Percentiles rank a stretch among this genome's conserved stretches.
Evolutionary conservation across 1,139 yeast genomes (phyloP).

Genomic region (Meyerozyma smithsonii): DNA sequence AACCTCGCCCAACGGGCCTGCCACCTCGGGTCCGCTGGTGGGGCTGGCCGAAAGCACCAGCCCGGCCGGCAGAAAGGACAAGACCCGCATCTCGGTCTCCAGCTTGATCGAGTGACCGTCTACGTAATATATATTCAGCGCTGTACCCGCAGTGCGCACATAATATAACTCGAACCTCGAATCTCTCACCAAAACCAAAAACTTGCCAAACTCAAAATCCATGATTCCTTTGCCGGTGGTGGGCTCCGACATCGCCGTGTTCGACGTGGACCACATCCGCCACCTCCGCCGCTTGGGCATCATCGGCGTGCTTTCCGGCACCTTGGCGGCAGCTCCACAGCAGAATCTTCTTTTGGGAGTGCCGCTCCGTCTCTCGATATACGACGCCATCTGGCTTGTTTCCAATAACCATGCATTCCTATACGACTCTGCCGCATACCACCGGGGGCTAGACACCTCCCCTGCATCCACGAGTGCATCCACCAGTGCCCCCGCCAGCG

Average conservation of each 20-base stretch:
- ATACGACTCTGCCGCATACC: conserved; percentile 24
- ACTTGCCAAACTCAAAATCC: background rate
- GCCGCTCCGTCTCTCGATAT: conserved; percentile 69
- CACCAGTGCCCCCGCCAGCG: background rate
- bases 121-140: background rate
- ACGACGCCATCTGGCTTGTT: conserved; percentile 69
- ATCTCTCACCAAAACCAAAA: too few relatives aligned
- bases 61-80: background rate
- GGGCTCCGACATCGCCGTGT: conserved; percentile 38
- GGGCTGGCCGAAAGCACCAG: background rate
- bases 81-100: conserved; percentile 2
- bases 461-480: background rate
- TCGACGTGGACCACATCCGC: conserved; percentile 47
- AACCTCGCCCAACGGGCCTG: background rate
- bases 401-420: conserved; percentile 35
- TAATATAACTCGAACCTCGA: too few relatives aligned
- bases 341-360: conserved; percentile 82
- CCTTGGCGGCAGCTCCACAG: conserved; percentile 84
- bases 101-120: conserved; percentile 1
- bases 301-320: conserved; percentile 75
- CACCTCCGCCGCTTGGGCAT: conserved; percentile 51
- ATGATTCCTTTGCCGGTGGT: conserved; percentile 1
- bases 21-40: background rate
- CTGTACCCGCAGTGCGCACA: background rate
- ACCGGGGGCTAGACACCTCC: background rate